Percentiles rank a stretch among this genome's conserved stretches.
phyloP scores from a whole-genome alignment of 768 basidiomycete genomes.

The Suillus luteus region DNA sequence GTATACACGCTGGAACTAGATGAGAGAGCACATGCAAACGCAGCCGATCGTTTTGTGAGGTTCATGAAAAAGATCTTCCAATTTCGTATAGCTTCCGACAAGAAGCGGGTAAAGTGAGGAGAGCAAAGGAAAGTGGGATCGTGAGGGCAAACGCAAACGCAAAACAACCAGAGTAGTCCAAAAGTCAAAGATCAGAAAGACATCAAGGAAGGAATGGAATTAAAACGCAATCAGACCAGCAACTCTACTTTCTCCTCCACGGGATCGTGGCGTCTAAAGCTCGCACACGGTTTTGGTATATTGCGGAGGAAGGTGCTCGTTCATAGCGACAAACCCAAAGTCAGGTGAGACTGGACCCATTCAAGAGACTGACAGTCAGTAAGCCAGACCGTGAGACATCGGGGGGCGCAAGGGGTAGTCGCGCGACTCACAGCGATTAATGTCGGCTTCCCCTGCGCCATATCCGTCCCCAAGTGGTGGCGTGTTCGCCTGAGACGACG shows the following conservation, averaged over 20 bases:
- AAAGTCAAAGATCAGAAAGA: conserved; percentile 29
- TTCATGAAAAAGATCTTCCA: conserved; percentile 39
- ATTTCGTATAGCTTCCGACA: conserved; percentile 34
- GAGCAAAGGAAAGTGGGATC: conserved; percentile 35
- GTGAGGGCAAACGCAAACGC: conserved; percentile 32
- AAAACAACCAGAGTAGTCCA: conserved; percentile 29
- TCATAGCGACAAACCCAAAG: conserved; percentile 83
- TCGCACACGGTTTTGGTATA: conserved; percentile 61
- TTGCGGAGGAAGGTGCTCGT: conserved; percentile 68
- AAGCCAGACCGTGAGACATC: conserved; percentile 42
- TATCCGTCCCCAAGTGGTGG: conserved; percentile 69
- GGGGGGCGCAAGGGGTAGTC: conserved; percentile 20
- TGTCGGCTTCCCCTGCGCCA: conserved; percentile 69
- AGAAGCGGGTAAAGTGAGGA: conserved; percentile 26
- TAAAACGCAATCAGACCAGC: conserved; percentile 31
- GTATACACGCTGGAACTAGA: conserved; percentile 39
- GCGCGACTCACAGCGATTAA: conserved; percentile 76
- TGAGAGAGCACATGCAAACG: conserved; percentile 39
- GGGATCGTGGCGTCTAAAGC: conserved; percentile 38
- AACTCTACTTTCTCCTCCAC: conserved; percentile 33
- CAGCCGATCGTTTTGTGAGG: conserved; percentile 33
- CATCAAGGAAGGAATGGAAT: conserved; percentile 25
- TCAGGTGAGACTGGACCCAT: conserved; percentile 71
- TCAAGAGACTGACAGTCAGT: conserved; percentile 48
- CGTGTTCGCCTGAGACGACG: conserved; percentile 81